A percentile compares a stretch with the other conserved stretches of the same genome.
These are phyloP conservation scores for Solanum chiquidenum DNA, from an alignment of 257 asterid species.

Conservation along the genomic window DNA sequence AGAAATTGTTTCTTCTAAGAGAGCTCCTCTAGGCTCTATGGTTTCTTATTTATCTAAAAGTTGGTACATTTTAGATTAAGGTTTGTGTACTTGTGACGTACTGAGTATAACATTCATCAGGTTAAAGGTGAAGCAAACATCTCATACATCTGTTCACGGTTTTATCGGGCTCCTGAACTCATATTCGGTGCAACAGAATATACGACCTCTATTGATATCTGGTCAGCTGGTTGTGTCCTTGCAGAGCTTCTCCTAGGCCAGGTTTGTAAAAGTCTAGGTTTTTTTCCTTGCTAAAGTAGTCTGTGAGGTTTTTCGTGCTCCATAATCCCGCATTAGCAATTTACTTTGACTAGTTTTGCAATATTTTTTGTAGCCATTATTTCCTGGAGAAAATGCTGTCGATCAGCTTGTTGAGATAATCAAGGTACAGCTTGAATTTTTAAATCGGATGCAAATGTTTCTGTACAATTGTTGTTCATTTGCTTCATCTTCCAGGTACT, in stretches of 20 bases:
- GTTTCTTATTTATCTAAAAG: neutral
- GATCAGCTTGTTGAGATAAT: constrained; percentile 94
- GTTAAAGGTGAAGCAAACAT: constrained; percentile 89
- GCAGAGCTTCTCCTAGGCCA: constrained; percentile 93
- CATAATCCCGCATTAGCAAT: neutral
- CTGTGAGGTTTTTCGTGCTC: neutral
- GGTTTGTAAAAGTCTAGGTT: constrained; percentile 22
- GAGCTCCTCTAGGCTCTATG: neutral
- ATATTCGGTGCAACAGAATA: constrained; percentile 95
- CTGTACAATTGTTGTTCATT: constrained; percentile 1
- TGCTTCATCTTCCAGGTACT: constrained; percentile 53
- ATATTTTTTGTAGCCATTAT: constrained; percentile 51
- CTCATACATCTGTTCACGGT: constrained; percentile 92
- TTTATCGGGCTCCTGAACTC: constrained; percentile 95
- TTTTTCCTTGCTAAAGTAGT: neutral
- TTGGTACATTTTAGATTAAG: neutral
- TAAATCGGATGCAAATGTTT: neutral
- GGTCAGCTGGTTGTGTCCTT: constrained; percentile 98
- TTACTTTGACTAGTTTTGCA: neutral
- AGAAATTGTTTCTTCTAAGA: neutral
- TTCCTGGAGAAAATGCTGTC: constrained; percentile 96
- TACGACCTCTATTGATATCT: constrained; percentile 83
- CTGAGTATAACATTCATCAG: constrained; percentile 12
- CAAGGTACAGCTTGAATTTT: constrained; percentile 39
- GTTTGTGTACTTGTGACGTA: neutral